Evolutionary conservation across 2,329 filamentous ascomycete genomes (phyloP), one percentile per base, ranked within the genome.

Genomic region (Coleophoma cylindrospora): DNA sequence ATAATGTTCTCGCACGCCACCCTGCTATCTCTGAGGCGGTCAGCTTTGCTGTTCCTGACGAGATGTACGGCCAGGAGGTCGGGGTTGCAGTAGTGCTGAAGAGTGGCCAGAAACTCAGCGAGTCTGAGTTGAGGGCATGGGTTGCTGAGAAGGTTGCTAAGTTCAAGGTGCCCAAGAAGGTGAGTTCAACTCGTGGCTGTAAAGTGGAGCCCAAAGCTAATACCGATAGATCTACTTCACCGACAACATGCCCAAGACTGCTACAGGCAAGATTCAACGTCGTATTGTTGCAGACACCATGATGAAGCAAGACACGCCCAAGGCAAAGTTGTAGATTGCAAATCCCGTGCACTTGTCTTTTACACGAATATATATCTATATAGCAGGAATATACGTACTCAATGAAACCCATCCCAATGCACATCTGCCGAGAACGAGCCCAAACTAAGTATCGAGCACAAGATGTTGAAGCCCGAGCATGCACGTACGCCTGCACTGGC

Each of bases 181-280:
- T 89, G 64, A 63, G 74, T 65, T 41, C 15, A 45, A 19, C 34
- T 41, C 17, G 22, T n/a, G 22, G 17, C 22, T 19, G 7, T 8
- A 15, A 13, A 15, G 14, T 19, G 19, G 14, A 11, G 40, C 10
- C 21, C 8, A 12, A 27, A 19, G 22, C 34, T 34, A 27, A 40
- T 22, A 59, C 37, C 19, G 50, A 44, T 54, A 87, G 84, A 74
- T 91, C 34, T 94, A 87, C 73, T 91, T 94, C 61, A 89, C 89
- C 34, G 79, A 89, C 51, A 72, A 85, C 57, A 95, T 95, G 83
- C 89, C 89, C 55, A 95, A 95, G 77, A 92, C 90, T 4, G 89
- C 89, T n/a, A 95, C 89, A 6, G 89, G 89, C 50, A 95, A 95
- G 75, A 87, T 95, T 52, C 89, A 95, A 70, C 75, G 89, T 54